Conservation (phyloP, 805 yeast species). For the Hanseniaspora guilliermondii region DNA sequence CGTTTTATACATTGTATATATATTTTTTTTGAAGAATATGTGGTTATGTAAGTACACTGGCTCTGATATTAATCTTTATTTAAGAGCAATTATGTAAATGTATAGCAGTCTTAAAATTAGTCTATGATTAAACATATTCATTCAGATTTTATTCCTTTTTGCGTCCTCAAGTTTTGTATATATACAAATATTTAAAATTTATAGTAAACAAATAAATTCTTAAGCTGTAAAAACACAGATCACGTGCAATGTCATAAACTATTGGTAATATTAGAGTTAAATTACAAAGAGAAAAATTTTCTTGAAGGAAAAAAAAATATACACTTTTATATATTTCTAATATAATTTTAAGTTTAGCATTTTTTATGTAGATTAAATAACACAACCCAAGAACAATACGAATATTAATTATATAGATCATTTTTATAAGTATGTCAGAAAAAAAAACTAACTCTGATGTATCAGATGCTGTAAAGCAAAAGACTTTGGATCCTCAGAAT, state of each 20-base stretch:
- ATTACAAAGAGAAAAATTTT: not conserved
- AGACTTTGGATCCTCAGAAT: not conserved
- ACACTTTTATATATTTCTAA: too few species aligned
- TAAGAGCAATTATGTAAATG: too few species aligned
- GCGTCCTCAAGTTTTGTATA: not conserved
- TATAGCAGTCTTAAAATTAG: too few species aligned
- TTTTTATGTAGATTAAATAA: not conserved
- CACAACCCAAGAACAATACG: not conserved
- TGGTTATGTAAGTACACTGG: not conserved
- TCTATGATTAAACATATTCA: not conserved
- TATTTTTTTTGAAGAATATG: not conserved
- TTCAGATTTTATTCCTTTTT: not conserved
- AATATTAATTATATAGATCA: not conserved
- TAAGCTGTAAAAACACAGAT: not conserved
- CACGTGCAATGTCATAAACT: not conserved
- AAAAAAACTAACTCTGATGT: not conserved
- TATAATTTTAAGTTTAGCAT: too few species aligned
- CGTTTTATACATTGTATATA: not conserved
- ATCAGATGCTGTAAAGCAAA: not conserved
- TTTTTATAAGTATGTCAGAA: not conserved
- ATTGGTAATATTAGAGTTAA: not conserved
- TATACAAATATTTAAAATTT: not conserved
- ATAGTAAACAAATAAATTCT: too few species aligned
- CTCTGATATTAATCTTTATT: not conserved
- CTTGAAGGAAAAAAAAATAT: too few species aligned